phyloP scores from a whole-genome alignment of 2,329 filamentous ascomycete genomes.

The Bertia moriformis region DNA sequence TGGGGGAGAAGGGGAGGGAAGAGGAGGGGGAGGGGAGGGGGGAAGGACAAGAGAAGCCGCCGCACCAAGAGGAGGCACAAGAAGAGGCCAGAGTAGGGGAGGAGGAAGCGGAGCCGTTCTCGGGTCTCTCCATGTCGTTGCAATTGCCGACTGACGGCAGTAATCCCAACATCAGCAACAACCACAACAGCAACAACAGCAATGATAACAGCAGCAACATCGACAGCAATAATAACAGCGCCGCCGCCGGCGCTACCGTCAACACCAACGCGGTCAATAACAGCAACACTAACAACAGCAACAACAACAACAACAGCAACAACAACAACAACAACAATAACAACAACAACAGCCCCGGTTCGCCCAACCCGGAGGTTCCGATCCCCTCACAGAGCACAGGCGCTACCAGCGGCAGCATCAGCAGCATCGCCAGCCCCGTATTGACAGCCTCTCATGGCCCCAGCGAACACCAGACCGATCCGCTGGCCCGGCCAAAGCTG shows the following conservation, averaged over 20 bases:
- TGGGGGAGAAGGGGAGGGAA: conserved; percentile 3
- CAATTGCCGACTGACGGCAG: too few relatives aligned
- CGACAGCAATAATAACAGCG: too few relatives aligned
- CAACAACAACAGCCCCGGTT: not conserved
- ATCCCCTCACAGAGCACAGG: too few relatives aligned
- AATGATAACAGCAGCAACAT: not conserved
- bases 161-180: not conserved
- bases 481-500: conserved; percentile 9
- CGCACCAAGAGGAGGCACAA: too few relatives aligned
- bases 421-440: not conserved
- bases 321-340: too few relatives aligned
- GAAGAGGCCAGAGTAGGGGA: too few relatives aligned
- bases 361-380: too few relatives aligned
- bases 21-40: conserved; percentile 3
- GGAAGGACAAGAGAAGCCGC: conserved; percentile 2
- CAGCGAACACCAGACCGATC: not conserved
- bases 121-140: too few relatives aligned
- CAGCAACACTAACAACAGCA: too few relatives aligned
- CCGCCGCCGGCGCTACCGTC: not conserved
- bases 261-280: not conserved
- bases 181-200: not conserved
- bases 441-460: too few relatives aligned
- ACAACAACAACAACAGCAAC: too few relatives aligned
- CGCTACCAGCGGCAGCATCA: not conserved
- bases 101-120: too few relatives aligned